phyloP scores from a whole-genome alignment of 257 asterid species.

The Haberlea rhodopensis region DNA sequence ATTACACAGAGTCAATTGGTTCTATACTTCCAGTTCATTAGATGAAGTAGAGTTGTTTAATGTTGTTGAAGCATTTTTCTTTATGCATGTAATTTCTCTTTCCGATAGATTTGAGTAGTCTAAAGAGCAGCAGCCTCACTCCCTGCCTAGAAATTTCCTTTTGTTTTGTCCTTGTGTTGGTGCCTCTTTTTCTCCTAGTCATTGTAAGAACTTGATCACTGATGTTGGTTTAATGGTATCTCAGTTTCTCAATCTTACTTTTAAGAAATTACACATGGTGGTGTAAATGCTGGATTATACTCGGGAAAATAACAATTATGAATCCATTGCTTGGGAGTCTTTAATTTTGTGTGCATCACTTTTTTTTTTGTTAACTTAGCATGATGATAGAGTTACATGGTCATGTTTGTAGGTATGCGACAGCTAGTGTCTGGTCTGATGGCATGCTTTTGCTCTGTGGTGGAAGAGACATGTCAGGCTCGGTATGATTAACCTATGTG shows the following conservation, averaged over 20 bases:
- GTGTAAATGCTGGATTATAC: neutral
- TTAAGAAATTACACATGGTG: neutral
- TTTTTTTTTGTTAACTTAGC: neutral
- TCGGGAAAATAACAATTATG: neutral
- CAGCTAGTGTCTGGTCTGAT: slow-evolving; percentile 97
- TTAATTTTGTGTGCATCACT: neutral
- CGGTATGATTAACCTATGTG: slow-evolving; percentile 50
- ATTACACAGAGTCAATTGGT: neutral
- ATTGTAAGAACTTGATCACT: neutral
- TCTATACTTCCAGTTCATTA: neutral
- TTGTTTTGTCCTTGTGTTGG: neutral
- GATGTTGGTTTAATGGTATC: neutral
- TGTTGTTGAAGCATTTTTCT: neutral
- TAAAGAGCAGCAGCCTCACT: neutral
- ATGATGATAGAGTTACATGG: slow-evolving; percentile 13
- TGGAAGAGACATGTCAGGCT: slow-evolving; percentile 94
- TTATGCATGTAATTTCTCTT: neutral
- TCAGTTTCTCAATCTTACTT: neutral
- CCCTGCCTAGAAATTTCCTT: neutral
- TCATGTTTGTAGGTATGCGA: slow-evolving; percentile 80
- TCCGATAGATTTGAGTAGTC: neutral
- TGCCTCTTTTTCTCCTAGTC: neutral
- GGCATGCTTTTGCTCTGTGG: slow-evolving; percentile 99
- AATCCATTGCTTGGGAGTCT: neutral
- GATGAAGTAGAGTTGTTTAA: neutral